Base-by-base conservation (phyloP, 2,329 filamentous ascomycete species). In the Elsinoe batatas region DNA sequence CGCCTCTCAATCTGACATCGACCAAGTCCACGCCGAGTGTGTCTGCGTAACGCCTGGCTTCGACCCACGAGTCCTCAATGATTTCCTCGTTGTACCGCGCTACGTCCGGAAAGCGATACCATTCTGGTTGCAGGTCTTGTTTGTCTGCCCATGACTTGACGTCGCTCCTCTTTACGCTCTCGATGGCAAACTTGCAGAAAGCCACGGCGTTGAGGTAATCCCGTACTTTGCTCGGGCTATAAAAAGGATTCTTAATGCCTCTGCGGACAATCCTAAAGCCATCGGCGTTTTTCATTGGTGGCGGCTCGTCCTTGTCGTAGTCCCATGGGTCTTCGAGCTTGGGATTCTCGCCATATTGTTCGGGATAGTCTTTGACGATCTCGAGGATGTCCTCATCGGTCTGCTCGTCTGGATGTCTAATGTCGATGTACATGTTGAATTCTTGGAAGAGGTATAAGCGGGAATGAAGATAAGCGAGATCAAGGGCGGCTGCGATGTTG, bases 41-140 rank as follows among this genome's bases (percentile, higher is more conserved):
- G 50, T 68, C 66, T 47, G 62, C 64, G 35, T 67, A 61, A 18
- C 44, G 37, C 61, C 60, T 64, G n/a, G 64, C 65, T 43, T 63
- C 54, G 12, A 35, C 32, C 54, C 58, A 58, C 56, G 66, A 38
- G 12, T 49, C 57, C 11, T 61, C 57, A 8, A 65, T 47, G 33
- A 64, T 37, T 11, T 59, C 57, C 51, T 63, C 62, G 51, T 62
- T 68, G 60, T 61, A 57, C 15, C 64, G 61, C n/a, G 57, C 44
- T 20, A 68, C 61, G 35, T 64, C 60, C 5, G 59, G 58, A 33
- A 58, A 60, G 20, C 49, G 43, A 18, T 63, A 60, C 59, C 61
- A 67, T 42, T 61, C 8, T 22, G 17, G 12, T 17, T 37, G 40
- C 26, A 46, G 11, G n/a, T 36, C 30, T n/a, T 15, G 20, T 22